These are phyloP conservation scores for Picochlorum costavermella DNA, from an alignment of 139 green algal genomes.

Conservation along the genomic window DNA sequence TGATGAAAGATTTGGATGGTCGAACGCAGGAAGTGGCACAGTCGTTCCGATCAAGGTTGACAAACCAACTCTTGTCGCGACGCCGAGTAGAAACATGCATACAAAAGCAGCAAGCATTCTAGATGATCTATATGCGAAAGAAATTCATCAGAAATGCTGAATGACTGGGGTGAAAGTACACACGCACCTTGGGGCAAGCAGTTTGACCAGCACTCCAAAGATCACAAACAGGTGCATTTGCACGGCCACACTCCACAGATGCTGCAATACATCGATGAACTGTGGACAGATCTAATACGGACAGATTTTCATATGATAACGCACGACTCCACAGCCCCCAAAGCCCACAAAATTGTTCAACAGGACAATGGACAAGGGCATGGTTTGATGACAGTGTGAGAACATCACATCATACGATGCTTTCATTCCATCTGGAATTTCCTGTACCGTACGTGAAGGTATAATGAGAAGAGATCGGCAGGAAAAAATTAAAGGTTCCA, in stretches of 20 bases:
- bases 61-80: not conserved
- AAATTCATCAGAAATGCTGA: too few relatives aligned
- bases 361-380: slow-evolving; percentile 10
- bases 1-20: not conserved
- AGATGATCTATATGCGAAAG: too few relatives aligned
- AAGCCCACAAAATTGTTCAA: slow-evolving; percentile 19
- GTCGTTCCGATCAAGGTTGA: not conserved
- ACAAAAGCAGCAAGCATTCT: too few relatives aligned
- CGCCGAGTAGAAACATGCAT: not conserved
- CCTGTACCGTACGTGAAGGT: not conserved
- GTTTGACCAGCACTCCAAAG: not conserved
- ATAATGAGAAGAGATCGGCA: too few relatives aligned
- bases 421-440: not conserved
- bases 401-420: slow-evolving; percentile 3
- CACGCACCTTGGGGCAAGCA: not conserved
- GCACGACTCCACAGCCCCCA: slow-evolving; percentile 11
- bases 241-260: slow-evolving; percentile 10
- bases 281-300: not conserved
- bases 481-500: too few relatives aligned
- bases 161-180: not conserved
- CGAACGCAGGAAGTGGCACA: not conserved
- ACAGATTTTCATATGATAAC: not conserved
- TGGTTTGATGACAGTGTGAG: not conserved
- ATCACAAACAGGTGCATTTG: slow-evolving; percentile 15
- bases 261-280: not conserved